These are phyloP conservation scores for Scytalidium sp. DNA, from an alignment of 2,329 filamentous ascomycete species.

Conservation along the genomic window DNA sequence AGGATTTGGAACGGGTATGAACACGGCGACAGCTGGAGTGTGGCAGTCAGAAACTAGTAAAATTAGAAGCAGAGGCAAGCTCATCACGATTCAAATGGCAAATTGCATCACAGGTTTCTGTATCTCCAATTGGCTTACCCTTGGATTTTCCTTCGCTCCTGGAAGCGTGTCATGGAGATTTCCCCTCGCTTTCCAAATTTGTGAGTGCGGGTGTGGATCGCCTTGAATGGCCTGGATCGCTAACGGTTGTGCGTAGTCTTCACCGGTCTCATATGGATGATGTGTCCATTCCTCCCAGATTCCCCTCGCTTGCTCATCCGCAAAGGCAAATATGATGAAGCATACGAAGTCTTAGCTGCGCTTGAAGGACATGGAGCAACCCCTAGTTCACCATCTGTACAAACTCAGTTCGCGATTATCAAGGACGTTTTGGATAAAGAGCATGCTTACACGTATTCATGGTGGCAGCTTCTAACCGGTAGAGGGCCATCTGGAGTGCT, in stretches of 20 bases:
- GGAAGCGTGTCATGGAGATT: conserved; percentile 29
- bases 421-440: conserved; percentile 40
- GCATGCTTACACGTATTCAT: conserved; percentile 31
- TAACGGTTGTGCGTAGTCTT: conserved; percentile 24
- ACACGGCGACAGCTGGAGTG: conserved; percentile 68
- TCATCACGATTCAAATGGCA: conserved; percentile 36
- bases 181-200: conserved; percentile 30
- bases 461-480: conserved; percentile 39
- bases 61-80: conserved; percentile 16
- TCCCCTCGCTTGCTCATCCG: conserved; percentile 73
- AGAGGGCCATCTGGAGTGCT: conserved; percentile 40
- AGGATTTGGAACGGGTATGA: conserved; percentile 40
- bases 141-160: conserved; percentile 27
- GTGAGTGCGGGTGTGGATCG: conserved; percentile 21
- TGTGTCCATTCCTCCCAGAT: conserved; percentile 55
- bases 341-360: conserved; percentile 46
- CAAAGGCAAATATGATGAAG: conserved; percentile 55
- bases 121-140: conserved; percentile 39
- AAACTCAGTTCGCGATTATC: conserved; percentile 35
- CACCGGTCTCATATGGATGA: conserved; percentile 30
- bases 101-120: conserved; percentile 54
- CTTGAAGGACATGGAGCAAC: conserved; percentile 38
- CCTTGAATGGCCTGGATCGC: conserved; percentile 12
- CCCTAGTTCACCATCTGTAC: conserved; percentile 31
- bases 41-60: conserved; percentile 22